These are phyloP conservation scores for Triticum dicoccoides DNA, from an alignment of 176 grass and related monocot species.

Conservation along the genomic window DNA sequence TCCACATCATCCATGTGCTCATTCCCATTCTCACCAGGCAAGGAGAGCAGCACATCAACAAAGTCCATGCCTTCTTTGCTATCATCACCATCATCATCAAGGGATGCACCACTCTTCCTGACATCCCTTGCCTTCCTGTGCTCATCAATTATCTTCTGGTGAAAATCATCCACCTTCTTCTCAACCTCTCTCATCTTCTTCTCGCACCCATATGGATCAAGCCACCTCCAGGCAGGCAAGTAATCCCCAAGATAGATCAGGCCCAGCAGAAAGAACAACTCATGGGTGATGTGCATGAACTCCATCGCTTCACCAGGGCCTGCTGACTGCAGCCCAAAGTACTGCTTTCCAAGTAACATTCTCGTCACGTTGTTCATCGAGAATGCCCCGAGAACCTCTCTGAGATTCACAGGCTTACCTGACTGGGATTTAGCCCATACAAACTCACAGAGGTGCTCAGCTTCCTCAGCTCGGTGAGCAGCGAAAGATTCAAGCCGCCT, in stretches of 20 bases:
- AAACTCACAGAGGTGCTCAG: slow-evolving; percentile 58
- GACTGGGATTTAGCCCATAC: slow-evolving; percentile 55
- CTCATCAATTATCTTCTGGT: slow-evolving; percentile 92
- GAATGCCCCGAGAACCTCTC: slow-evolving; percentile 73
- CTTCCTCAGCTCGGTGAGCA: slow-evolving; percentile 58
- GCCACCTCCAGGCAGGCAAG: slow-evolving; percentile 83
- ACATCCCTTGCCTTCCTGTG: slow-evolving; percentile 50
- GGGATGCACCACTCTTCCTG: slow-evolving; percentile 34
- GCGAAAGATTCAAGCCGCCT: slow-evolving; percentile 69
- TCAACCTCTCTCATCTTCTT: slow-evolving; percentile 86
- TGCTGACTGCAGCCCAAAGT: slow-evolving; percentile 65
- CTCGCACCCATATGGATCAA: slow-evolving; percentile 72
- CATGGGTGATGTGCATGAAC: slow-evolving; percentile 90
- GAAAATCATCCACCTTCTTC: slow-evolving; percentile 87
- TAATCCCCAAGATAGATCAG: slow-evolving; percentile 91
- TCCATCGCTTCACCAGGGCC: slow-evolving; percentile 75
- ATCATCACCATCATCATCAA: slow-evolving; percentile 25
- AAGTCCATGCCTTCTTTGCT: slow-evolving; percentile 68
- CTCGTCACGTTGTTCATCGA: slow-evolving; percentile 97
- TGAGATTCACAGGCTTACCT: slow-evolving; percentile 58
- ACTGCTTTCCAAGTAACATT: slow-evolving; percentile 91
- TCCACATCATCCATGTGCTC: slow-evolving; percentile 77
- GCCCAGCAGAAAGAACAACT: slow-evolving; percentile 78
- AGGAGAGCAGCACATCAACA: slow-evolving; percentile 76
- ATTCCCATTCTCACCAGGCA: slow-evolving; percentile 75